Evolutionary conservation across 2,329 filamentous ascomycete species (phyloP).

Genomic region (Aspergillus sclerotialis): DNA sequence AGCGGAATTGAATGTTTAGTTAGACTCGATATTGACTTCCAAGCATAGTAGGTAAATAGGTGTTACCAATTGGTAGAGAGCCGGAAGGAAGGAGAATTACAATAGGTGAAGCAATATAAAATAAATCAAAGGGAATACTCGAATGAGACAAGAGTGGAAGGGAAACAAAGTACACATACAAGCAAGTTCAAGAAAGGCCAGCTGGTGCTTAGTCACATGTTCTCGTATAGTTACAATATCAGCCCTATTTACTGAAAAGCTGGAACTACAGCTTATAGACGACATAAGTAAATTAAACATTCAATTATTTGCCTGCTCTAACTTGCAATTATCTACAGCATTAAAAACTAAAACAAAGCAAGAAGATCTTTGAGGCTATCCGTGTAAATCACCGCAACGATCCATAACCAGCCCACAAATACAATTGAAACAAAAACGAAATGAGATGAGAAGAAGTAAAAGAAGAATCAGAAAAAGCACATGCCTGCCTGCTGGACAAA

Average conservation of each 20-base stretch:
- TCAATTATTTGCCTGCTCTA: no score
- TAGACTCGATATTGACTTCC: no score
- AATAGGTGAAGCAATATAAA: background rate
- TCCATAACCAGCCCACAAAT: no score
- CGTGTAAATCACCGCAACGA: no score
- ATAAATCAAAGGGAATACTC: background rate
- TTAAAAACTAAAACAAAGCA: no score
- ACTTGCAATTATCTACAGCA: no score
- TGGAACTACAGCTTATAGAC: no score
- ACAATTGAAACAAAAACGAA: slow-evolving; percentile 11
- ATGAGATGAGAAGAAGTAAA: slow-evolving; percentile 3
- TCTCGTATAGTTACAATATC: slow-evolving; percentile 2
- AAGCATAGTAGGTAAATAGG: background rate
- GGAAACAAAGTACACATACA: background rate
- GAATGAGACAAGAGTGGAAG: background rate
- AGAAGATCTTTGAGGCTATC: no score
- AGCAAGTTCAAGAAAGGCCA: slow-evolving; percentile 1
- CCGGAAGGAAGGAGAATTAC: background rate
- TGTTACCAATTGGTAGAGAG: background rate
- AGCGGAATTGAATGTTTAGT: background rate
- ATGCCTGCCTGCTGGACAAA: no score
- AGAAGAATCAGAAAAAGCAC: slow-evolving; percentile 4
- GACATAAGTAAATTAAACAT: no score
- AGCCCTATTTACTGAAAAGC: slow-evolving; percentile 7
- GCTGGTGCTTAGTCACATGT: slow-evolving; percentile 1